Evolutionary conservation across 2,329 filamentous ascomycete species (phyloP).

Genomic region (Sarocladium strictum): DNA sequence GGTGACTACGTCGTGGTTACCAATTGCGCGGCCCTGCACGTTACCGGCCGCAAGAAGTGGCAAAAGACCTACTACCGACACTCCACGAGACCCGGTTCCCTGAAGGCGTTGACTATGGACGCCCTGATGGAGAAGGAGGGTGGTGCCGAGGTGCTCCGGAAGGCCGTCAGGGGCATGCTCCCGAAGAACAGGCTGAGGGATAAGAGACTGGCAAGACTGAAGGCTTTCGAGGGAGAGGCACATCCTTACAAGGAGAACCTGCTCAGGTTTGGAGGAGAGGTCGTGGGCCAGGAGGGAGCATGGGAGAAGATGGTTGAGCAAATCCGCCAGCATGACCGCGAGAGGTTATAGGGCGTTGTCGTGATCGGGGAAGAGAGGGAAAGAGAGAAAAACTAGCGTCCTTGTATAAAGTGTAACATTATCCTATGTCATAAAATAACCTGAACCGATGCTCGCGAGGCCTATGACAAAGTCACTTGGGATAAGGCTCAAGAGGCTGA

Average conservation of each 20-base stretch:
- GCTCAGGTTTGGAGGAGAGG: conserved; percentile 60
- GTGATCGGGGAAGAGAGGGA: not conserved
- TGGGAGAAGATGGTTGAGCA: conserved; percentile 47
- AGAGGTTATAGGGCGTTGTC: conserved; percentile 38
- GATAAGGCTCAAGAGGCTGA: no score
- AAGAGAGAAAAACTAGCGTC: conserved; percentile 6
- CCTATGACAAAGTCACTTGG: no score
- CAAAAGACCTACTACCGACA: conserved; percentile 97
- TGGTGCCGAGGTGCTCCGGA: conserved; percentile 82
- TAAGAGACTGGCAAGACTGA: conserved; percentile 78
- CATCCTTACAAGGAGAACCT: conserved; percentile 93
- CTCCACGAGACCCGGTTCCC: conserved; percentile 79
- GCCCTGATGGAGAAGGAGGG: conserved; percentile 90
- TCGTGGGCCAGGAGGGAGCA: conserved; percentile 42
- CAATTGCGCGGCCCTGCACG: conserved; percentile 78
- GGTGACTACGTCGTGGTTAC: conserved; percentile 97
- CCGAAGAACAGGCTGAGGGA: conserved; percentile 93
- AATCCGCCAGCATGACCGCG: conserved; percentile 42
- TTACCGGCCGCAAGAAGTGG: conserved; percentile 84
- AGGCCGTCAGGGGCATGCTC: conserved; percentile 94
- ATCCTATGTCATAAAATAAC: not conserved
- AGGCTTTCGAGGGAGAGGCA: conserved; percentile 88
- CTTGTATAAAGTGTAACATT: conserved; percentile 8
- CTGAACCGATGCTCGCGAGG: no score
- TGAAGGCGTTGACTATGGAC: conserved; percentile 91